Conservation (phyloP, 371 early-diverging fungal species). For the Mucor piriformis region DNA sequence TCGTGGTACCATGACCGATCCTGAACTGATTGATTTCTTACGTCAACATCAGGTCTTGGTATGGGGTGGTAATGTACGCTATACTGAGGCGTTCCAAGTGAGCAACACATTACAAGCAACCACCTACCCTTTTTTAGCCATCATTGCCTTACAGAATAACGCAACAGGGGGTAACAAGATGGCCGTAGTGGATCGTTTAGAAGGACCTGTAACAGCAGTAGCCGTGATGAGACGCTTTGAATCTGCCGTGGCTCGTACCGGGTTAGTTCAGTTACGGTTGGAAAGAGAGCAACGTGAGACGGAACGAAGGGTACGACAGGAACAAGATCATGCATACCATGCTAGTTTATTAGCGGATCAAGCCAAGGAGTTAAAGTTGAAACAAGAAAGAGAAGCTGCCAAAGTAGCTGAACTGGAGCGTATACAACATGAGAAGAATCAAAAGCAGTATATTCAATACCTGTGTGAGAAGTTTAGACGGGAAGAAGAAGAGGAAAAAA, state of each 20-base stretch:
- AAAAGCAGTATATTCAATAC: conserved; percentile 30
- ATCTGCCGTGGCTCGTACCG: conserved; percentile 56
- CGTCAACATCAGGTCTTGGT: conserved; percentile 65
- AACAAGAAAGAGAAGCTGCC: conserved; percentile 52
- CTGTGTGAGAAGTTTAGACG: conserved; percentile 30
- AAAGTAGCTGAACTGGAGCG: conserved; percentile 37
- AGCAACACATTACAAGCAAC: conserved; percentile 72
- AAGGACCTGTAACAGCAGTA: conserved; percentile 55
- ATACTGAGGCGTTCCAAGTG: conserved; percentile 77
- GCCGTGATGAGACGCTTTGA: conserved; percentile 54
- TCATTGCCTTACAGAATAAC: conserved; percentile 60
- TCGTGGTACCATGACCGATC: conserved; percentile 64
- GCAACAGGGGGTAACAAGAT: too few relatives aligned
- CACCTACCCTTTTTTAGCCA: conserved; percentile 79
- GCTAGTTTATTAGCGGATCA: conserved; percentile 80
- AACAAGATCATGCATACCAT: conserved; percentile 86
- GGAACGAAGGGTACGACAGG: conserved; percentile 73
- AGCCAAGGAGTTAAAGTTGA: conserved; percentile 53
- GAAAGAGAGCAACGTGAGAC: conserved; percentile 70
- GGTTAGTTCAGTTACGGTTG: conserved; percentile 51
- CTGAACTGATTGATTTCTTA: conserved; percentile 62
- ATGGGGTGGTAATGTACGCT: conserved; percentile 79
- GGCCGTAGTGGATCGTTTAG: conserved; percentile 67
- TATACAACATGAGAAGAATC: conserved; percentile 28
- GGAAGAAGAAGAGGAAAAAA: conserved; percentile 42